These are phyloP conservation scores for Diaporthe citriasiana DNA, from an alignment of 2,329 filamentous ascomycete species.

Conservation along the genomic window DNA sequence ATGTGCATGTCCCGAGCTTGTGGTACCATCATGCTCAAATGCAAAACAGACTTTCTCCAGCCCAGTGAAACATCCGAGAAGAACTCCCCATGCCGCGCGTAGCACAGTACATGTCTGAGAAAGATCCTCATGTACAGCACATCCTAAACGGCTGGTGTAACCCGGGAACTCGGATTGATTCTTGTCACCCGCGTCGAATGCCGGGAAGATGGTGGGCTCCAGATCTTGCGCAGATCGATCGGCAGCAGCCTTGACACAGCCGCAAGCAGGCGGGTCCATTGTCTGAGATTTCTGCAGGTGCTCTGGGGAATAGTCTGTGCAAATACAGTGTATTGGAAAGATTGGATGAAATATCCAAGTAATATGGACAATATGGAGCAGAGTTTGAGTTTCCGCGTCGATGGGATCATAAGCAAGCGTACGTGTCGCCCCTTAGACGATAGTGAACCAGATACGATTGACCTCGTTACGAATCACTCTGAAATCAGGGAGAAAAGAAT, in stretches of 20 bases:
- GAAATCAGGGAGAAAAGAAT: background rate
- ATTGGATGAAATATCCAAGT: background rate
- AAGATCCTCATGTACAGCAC: background rate
- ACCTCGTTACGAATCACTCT: background rate
- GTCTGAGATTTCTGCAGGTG: background rate
- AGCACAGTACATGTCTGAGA: conserved; percentile 1
- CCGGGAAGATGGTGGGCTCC: conserved; percentile 16
- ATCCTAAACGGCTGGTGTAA: conserved; percentile 1
- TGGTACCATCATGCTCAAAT: background rate
- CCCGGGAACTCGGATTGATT: background rate
- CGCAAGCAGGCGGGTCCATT: background rate
- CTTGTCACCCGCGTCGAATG: conserved; percentile 1
- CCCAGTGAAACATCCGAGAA: conserved; percentile 9
- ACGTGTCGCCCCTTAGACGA: background rate
- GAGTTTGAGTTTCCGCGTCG: background rate
- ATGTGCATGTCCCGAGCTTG: background rate
- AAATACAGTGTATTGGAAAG: background rate
- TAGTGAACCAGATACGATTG: background rate
- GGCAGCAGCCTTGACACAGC: background rate
- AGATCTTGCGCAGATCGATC: background rate
- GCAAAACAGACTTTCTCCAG: conserved; percentile 22
- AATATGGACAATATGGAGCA: background rate
- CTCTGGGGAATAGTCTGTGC: background rate
- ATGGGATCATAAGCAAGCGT: background rate
- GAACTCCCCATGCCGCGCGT: conserved; percentile 15